Evolutionary conservation across 352 stramenopile genomes (phyloP).

Genomic region (Globisporangium megalacanthum): DNA sequence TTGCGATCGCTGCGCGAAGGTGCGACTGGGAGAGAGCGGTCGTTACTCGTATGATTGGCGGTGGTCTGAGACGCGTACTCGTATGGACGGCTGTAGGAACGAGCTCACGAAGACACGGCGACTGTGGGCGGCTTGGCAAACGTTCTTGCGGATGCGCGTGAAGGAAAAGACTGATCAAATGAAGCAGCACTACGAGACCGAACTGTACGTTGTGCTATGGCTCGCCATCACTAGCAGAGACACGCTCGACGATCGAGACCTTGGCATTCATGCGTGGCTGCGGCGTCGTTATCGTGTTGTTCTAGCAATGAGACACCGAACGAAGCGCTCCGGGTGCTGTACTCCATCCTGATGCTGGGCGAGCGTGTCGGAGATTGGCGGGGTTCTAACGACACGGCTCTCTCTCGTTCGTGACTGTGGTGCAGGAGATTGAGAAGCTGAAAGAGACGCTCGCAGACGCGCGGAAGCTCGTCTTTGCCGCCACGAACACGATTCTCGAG

Average conservation of each 20-base stretch:
- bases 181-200: constrained; percentile 48
- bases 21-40: constrained; percentile 8
- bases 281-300: not conserved
- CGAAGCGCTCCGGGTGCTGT: constrained; percentile 30
- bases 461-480: constrained; percentile 49
- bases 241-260: too few species aligned
- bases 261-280: not conserved
- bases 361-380: too few species aligned
- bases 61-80: not conserved
- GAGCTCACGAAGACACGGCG: constrained; percentile 37
- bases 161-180: constrained; percentile 55
- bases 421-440: constrained; percentile 53
- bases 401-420: constrained; percentile 1
- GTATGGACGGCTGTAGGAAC: constrained; percentile 23
- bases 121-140: constrained; percentile 44
- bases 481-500: constrained; percentile 54
- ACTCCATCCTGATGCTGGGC: too few species aligned
- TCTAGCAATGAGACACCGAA: constrained; percentile 38
- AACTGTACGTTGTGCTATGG: constrained; percentile 29
- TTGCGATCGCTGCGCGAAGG: constrained; percentile 43
- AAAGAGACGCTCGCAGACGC: constrained; percentile 51
- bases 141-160: constrained; percentile 37
- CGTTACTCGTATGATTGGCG: not conserved
- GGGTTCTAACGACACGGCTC: not conserved
- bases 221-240: not conserved